Conservation (phyloP, 2,329 filamentous ascomycete species). For the Colletotrichum euphorbiae region DNA sequence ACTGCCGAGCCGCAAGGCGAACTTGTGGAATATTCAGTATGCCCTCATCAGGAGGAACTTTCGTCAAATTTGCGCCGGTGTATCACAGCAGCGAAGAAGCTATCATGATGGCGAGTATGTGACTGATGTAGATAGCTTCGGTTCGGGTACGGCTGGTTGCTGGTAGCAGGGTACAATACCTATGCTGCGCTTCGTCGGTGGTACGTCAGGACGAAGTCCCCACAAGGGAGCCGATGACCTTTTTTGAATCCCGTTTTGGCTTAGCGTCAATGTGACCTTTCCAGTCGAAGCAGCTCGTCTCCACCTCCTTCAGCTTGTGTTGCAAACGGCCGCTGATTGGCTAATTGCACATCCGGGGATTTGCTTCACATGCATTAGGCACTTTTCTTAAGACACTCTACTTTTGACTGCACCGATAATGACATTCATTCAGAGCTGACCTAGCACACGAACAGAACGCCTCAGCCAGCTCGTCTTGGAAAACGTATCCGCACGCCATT, state of each 20-base stretch:
- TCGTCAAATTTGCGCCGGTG: neutral
- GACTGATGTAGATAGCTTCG: constrained; percentile 25
- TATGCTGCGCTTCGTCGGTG: constrained; percentile 12
- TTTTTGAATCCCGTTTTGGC: neutral
- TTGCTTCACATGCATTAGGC: constrained; percentile 18
- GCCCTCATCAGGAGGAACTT: constrained; percentile 26
- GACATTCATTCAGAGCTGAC: neutral
- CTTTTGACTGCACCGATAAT: constrained; percentile 16
- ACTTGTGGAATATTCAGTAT: constrained; percentile 30
- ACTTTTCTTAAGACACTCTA: constrained; percentile 23
- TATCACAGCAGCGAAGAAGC: constrained; percentile 20
- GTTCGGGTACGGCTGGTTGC: constrained; percentile 30
- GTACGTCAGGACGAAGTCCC: constrained; percentile 37
- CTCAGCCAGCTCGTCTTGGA: neutral
- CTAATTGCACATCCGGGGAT: neutral
- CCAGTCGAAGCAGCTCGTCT: constrained; percentile 23
- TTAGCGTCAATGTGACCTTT: constrained; percentile 23
- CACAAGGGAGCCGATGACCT: constrained; percentile 39
- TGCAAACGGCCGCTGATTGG: constrained; percentile 25
- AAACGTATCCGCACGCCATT: constrained; percentile 9
- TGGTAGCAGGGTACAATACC: constrained; percentile 24
- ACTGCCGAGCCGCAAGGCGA: constrained; percentile 53
- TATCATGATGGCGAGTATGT: constrained; percentile 30
- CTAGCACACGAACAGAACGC: no score
- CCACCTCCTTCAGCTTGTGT: constrained; percentile 25